These are phyloP conservation scores for Lolium perenne DNA, from an alignment of 176 grass and related monocot genomes.

Conservation along the genomic window DNA sequence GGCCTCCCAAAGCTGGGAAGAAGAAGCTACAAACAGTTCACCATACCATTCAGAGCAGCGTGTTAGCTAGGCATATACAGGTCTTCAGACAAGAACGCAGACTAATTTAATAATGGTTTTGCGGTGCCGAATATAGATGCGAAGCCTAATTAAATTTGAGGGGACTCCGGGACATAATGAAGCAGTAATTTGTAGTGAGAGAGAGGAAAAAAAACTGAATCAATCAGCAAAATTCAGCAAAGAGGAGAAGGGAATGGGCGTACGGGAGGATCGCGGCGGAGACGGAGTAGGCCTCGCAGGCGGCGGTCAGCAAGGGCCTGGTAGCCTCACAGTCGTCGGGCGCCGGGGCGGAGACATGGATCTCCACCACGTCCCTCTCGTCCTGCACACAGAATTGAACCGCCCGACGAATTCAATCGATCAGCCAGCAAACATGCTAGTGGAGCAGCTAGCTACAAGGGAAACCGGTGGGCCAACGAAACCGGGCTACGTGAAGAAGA, in stretches of 20 bases:
- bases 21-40: constrained; percentile 57
- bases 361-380: constrained; percentile 28
- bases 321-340: not conserved
- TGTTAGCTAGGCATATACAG: not conserved
- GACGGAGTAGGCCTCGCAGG: constrained; percentile 29
- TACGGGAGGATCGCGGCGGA: constrained; percentile 30
- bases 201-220: not conserved
- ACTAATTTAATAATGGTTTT: not conserved
- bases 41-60: not conserved
- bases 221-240: too few species aligned
- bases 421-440: not conserved
- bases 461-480: not conserved
- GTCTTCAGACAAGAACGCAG: too few species aligned
- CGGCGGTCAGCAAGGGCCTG: constrained; percentile 19
- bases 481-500: not conserved
- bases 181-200: too few species aligned
- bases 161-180: not conserved
- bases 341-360: constrained; percentile 6
- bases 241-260: not conserved
- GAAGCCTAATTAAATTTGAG: not conserved
- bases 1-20: constrained; percentile 86
- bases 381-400: not conserved
- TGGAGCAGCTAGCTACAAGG: not conserved
- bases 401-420: not conserved
- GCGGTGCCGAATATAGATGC: not conserved